These are phyloP conservation scores for Debaryomyces subglobosus DNA, from an alignment of 1,139 yeast genomes.

Conservation along the genomic window DNA sequence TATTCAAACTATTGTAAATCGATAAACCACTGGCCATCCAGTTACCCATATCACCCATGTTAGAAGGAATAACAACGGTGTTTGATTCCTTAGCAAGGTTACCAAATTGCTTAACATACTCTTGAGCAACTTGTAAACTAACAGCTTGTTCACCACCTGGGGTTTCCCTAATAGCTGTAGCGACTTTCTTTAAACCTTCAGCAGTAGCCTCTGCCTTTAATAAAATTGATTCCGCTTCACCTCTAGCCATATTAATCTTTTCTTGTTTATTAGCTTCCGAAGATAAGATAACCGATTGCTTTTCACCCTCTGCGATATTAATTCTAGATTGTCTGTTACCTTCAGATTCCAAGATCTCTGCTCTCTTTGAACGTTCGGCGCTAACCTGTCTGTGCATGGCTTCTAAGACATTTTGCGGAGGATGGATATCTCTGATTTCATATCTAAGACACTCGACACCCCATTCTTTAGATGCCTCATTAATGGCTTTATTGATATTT, in stretches of 20 bases:
- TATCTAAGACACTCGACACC: constrained; percentile 84
- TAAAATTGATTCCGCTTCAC: constrained; percentile 70
- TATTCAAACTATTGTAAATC: constrained; percentile 60
- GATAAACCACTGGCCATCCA: constrained; percentile 80
- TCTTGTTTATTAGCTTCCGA: constrained; percentile 71
- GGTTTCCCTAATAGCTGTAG: constrained; percentile 66
- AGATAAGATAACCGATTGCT: constrained; percentile 65
- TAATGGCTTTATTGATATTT: constrained; percentile 76
- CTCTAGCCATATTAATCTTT: constrained; percentile 65
- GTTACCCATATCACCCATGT: constrained; percentile 72
- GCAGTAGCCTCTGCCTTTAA: constrained; percentile 79
- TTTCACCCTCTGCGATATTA: constrained; percentile 83
- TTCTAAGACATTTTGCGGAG: constrained; percentile 83
- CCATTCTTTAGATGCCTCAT: constrained; percentile 87
- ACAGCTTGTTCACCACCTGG: constrained; percentile 80
- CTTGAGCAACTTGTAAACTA: constrained; percentile 78
- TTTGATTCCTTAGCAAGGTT: constrained; percentile 82
- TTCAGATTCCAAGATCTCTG: constrained; percentile 84
- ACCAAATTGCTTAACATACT: constrained; percentile 80
- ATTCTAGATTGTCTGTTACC: constrained; percentile 79
- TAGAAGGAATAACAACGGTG: constrained; percentile 77
- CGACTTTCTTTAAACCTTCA: constrained; percentile 63
- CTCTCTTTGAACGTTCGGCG: constrained; percentile 84
- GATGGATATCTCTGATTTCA: constrained; percentile 87
- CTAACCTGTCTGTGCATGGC: constrained; percentile 91